Evolutionary conservation across 768 basidiomycete genomes (phyloP).

Genomic region (Hypholoma sublateritium): DNA sequence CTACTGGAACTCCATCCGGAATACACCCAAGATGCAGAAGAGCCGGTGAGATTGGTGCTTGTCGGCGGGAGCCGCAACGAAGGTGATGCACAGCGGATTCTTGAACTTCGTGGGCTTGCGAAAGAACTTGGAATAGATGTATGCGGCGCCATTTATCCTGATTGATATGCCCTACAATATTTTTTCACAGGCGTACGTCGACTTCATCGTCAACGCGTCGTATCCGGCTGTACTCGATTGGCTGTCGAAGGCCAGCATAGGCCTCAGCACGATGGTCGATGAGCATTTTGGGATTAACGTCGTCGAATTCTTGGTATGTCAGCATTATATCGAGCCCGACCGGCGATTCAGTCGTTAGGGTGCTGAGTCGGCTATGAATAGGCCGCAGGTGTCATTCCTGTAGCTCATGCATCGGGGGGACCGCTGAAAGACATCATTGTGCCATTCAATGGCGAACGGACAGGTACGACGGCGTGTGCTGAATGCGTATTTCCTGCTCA

Average conservation of each 20-base stretch:
- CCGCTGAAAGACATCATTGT: constrained; percentile 91
- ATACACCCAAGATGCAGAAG: constrained; percentile 32
- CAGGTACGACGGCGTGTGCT: constrained; percentile 42
- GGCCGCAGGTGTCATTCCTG: constrained; percentile 93
- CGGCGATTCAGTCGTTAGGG: no score
- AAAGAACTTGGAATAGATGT: constrained; percentile 67
- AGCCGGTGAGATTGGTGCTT: constrained; percentile 61
- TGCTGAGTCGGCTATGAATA: constrained; percentile 26
- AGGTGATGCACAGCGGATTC: constrained; percentile 70
- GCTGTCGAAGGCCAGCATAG: constrained; percentile 77
- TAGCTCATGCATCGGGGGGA: constrained; percentile 91
- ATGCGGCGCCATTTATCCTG: constrained; percentile 14
- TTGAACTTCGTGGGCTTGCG: constrained; percentile 56
- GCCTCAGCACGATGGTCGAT: constrained; percentile 95
- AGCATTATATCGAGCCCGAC: constrained; percentile 16
- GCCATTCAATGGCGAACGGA: constrained; percentile 67
- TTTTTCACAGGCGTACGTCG: constrained; percentile 55
- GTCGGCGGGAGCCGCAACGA: constrained; percentile 86
- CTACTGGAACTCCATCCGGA: constrained; percentile 63
- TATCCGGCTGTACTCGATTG: constrained; percentile 69
- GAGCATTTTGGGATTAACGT: constrained; percentile 99
- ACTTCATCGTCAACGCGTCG: constrained; percentile 82
- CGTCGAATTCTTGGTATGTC: constrained; percentile 89
- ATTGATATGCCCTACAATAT: neutral
- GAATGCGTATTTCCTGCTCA: neutral